Conservation (phyloP, 495 filamentous ascomycete species). For the Penicillium lagena region DNA sequence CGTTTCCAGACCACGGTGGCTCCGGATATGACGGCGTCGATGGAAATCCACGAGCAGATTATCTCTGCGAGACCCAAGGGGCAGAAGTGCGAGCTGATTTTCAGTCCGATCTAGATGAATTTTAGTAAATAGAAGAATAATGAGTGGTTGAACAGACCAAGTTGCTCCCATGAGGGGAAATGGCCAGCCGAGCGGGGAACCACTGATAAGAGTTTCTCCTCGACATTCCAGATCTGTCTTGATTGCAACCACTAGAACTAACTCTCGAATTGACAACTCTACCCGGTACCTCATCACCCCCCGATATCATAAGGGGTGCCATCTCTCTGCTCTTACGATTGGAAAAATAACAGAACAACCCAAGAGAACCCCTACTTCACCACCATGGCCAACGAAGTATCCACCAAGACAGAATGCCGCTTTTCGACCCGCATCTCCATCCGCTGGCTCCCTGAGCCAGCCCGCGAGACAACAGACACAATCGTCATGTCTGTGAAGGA, state of each 20-base stretch:
- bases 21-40: conserved; percentile 39
- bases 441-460: conserved; percentile 33
- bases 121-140: not conserved
- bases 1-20: conserved; percentile 47
- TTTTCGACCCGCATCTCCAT: conserved; percentile 38
- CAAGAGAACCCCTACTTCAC: not conserved
- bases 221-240: conserved; percentile 8
- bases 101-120: conserved; percentile 19
- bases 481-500: conserved; percentile 37
- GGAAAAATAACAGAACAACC: not conserved
- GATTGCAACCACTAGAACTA: no score
- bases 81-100: conserved; percentile 45
- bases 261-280: no score
- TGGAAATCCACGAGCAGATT: conserved; percentile 54
- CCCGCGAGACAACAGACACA: conserved; percentile 37
- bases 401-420: conserved; percentile 11
- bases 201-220: conserved; percentile 10
- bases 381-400: conserved; percentile 4
- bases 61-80: conserved; percentile 51
- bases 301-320: no score
- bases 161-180: conserved; percentile 11
- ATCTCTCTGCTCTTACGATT: not conserved
- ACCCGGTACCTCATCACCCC: no score
- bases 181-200: conserved; percentile 3
- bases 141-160: no score